A percentile compares a stretch with the other conserved stretches of the same genome.
Conservation (phyloP, 2,329 filamentous ascomycete genomes). For the Colletotrichum phormii region DNA sequence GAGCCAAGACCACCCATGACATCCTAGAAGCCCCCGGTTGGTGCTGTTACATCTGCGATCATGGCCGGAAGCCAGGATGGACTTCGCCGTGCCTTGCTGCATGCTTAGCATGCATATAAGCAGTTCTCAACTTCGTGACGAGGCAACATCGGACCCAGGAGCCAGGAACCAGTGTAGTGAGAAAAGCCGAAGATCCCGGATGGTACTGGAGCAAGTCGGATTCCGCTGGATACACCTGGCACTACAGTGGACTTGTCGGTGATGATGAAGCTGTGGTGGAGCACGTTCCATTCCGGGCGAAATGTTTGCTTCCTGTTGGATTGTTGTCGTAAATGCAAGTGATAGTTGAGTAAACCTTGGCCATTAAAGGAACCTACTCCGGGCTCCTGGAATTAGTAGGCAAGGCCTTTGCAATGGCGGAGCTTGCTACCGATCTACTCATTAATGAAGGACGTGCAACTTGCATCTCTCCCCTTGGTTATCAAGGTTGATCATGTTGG, state of each 20-base stretch:
- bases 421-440: neutral
- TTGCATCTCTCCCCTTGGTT: neutral
- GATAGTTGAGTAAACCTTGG: neutral
- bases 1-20: neutral
- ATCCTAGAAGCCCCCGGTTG: neutral
- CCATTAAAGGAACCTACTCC: constrained; percentile 7
- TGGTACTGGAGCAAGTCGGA: neutral
- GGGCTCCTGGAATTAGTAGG: constrained; percentile 4
- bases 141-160: neutral
- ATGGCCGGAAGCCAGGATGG: constrained; percentile 18
- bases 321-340: neutral
- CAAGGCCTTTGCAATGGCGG: neutral
- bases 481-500: neutral
- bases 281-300: constrained; percentile 14
- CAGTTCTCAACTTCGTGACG: neutral
- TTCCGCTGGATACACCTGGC: neutral
- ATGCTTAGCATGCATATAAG: neutral
- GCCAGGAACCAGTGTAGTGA: constrained; percentile 1
- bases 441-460: neutral
- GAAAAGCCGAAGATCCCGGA: neutral
- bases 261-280: neutral
- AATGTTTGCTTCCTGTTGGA: constrained; percentile 26
- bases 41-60: neutral
- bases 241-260: constrained; percentile 7
- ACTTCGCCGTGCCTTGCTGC: constrained; percentile 2